Base-by-base conservation (phyloP, 106 monocot species). In the Chionographis japonica region DNA sequence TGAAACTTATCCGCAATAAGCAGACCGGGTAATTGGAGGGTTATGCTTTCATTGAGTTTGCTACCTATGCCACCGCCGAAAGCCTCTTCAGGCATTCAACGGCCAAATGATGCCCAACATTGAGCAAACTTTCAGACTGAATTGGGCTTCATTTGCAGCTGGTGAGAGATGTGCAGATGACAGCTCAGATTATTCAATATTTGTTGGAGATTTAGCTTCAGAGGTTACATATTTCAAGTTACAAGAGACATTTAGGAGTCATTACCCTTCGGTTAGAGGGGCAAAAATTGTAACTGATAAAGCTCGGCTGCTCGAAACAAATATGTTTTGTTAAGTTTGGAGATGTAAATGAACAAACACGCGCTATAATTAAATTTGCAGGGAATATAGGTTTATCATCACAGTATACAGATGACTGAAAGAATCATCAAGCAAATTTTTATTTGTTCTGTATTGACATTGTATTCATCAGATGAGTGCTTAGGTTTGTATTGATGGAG, bases 261-360 rank as follows among this genome's bases (percentile, higher is more conserved):
- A 56, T 49, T 80, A 75, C 43, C 13, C 80, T 36, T 80, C 75
- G 59, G 74, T 80, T 12, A 80, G 66, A 41, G 75, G 75, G 50
- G 80, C 80, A 27, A 80, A 80, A 53, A 75, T 80, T 52, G 80
- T 80, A 36, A 65, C 75, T 58, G 80, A 80, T 80, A 70, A 39
- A 14, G 65, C 65, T 54, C 42, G 80, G 80, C 52, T 58, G 80
- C 35, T 80, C 80, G 40, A 80, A 80, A 61, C 75, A 75, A 53
- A 75, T 75, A 75, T 75, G 80, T 35, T 80, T 80, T 70, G 80
- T 80, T 11, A 74, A 75, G 75, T 80, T 80, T 70, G 80, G 75
- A 18, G 70, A 80, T 75, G 80, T 75, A 36, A 70, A 46, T 80
- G 80, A 80, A 54, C 75, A 80, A 61, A 61, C 58, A 18, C 80